phyloP scores from a whole-genome alignment of 2,329 filamentous ascomycete species.

The Claviceps sp. region DNA sequence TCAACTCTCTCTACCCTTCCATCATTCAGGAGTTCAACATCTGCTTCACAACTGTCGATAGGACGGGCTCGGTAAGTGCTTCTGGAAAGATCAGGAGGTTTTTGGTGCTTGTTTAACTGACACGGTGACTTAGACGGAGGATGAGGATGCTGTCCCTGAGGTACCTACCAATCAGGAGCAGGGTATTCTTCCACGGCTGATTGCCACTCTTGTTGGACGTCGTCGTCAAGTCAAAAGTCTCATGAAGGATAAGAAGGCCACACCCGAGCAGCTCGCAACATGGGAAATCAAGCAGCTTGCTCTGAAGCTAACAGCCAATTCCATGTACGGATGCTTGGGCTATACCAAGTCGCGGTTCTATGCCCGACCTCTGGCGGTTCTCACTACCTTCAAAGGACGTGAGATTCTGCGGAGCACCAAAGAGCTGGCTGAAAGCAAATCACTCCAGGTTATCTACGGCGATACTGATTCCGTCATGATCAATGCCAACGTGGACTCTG shows the following conservation, averaged over 20 bases:
- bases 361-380: conserved; percentile 81
- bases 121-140: conserved; percentile 33
- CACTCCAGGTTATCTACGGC: conserved; percentile 92
- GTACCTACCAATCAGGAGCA: conserved; percentile 66
- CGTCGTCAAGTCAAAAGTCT: conserved; percentile 86
- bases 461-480: conserved; percentile 99
- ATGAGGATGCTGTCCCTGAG: conserved; percentile 81
- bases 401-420: conserved; percentile 96
- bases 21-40: conserved; percentile 99
- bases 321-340: conserved; percentile 97
- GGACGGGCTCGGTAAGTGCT: conserved; percentile 51
- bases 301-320: conserved; percentile 94
- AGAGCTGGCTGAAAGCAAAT: conserved; percentile 80
- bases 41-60: conserved; percentile 94
- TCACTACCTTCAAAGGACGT: conserved; percentile 93
- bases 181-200: conserved; percentile 80
- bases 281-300: conserved; percentile 99
- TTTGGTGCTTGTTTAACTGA: conserved; percentile 14
- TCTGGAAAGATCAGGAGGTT: neutral
- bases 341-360: conserved; percentile 98
- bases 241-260: conserved; percentile 90
- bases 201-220: conserved; percentile 79
- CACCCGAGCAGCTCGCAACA: conserved; percentile 71
- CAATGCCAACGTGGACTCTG: conserved; percentile 92
- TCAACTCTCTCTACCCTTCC: conserved; percentile 96